Base-by-base conservation (phyloP, 139 green algal genomes). In the Chlamydomonas sp. region DNA sequence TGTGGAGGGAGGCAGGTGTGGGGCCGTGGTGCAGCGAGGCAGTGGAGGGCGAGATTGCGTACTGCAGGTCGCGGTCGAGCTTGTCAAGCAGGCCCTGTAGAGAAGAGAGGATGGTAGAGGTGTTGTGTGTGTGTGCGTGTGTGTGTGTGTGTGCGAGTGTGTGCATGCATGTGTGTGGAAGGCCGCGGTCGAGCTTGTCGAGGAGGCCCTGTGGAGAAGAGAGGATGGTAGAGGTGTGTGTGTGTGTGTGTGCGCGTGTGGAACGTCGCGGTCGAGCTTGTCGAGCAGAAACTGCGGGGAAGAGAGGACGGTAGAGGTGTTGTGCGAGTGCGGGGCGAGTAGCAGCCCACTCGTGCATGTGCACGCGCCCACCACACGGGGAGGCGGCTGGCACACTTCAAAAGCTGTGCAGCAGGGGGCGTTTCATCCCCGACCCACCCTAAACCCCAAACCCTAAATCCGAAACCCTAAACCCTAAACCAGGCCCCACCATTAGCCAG, bases 271-370 rank as follows among this genome's bases (percentile, higher is more conserved):
- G 64, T 98, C 93, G 73, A 98, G 83, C 48, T 85, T 85, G 83
- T 97, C 89, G 2, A 97, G 79, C 36, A 98, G 87, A 6, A 48
- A 48, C 87, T 96, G 83, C n/a, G n/a, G n/a, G n/a, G n/a, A n/a
- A n/a, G n/a, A n/a, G n/a, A n/a, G n/a, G 2, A 2, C 3, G 54
- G 10, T 30, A 29, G 50, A 64, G 28, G 29, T 35, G 43, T 16
- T n/a, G n/a, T n/a, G n/a, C n/a, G n/a, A n/a, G n/a, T n/a, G n/a
- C n/a, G n/a, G n/a, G n/a, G n/a, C n/a, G n/a, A n/a, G n/a, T n/a
- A n/a, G n/a, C n/a, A n/a, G n/a, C n/a, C n/a, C n/a, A n/a, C n/a
- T n/a, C n/a, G n/a, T n/a, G n/a, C n/a, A n/a, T n/a, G n/a, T n/a
- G n/a, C n/a, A n/a, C n/a, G n/a, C n/a, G n/a, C n/a, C n/a, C n/a